phyloP scores from a whole-genome alignment of 1,284 basidiomycete genomes.

The Ganoderma sp. region DNA sequence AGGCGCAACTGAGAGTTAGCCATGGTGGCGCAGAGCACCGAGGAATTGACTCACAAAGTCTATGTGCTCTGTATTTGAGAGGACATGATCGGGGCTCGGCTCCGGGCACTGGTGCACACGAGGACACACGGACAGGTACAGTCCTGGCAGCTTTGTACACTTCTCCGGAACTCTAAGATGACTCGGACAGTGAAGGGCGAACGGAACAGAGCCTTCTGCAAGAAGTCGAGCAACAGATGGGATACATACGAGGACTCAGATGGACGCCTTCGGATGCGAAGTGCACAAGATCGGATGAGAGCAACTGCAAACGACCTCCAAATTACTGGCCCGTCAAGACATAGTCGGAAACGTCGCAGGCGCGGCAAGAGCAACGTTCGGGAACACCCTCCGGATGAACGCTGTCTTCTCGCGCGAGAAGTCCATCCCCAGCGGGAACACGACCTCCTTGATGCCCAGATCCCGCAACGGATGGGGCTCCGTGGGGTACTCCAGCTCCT shows the following conservation, averaged over 20 bases:
- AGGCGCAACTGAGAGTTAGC: background rate
- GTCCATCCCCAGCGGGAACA: conserved; percentile 9
- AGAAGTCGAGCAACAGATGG: too few species aligned
- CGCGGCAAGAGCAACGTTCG: background rate
- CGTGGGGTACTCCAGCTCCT: background rate
- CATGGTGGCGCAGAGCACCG: background rate
- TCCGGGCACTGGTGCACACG: background rate
- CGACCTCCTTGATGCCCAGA: conserved; percentile 9
- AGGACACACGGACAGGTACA: too few species aligned
- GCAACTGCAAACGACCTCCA: background rate
- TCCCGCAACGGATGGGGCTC: conserved; percentile 8
- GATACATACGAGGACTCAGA: too few species aligned
- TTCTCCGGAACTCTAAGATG: too few species aligned
- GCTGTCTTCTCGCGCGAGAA: conserved; percentile 6
- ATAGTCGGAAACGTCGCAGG: background rate
- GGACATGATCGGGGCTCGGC: background rate
- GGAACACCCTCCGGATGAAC: conserved; percentile 9
- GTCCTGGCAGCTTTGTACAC: too few species aligned
- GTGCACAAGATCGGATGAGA: background rate
- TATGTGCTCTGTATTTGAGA: background rate
- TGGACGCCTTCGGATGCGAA: too few species aligned
- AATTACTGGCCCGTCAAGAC: conserved; percentile 10
- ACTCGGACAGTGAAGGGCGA: too few species aligned
- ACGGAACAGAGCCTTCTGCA: too few species aligned
- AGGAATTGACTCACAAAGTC: background rate